Conservation (phyloP, 2,329 filamentous ascomycete species). For the Myriosclerotinia curreyana region DNA sequence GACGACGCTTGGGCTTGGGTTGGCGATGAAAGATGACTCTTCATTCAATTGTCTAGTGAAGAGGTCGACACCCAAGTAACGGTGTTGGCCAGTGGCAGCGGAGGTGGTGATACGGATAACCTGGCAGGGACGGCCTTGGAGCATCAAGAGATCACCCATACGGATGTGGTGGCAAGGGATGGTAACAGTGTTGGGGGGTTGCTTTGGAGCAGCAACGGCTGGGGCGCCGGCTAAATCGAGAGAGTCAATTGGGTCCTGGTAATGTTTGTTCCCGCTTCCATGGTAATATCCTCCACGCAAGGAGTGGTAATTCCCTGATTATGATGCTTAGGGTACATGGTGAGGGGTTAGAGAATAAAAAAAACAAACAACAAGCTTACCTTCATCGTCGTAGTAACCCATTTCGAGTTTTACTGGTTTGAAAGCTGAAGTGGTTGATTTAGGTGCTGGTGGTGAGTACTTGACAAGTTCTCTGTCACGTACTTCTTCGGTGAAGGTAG, state of each 20-base stretch:
- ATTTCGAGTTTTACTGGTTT: conserved; percentile 50
- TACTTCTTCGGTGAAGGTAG: conserved; percentile 36
- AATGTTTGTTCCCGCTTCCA: conserved; percentile 12
- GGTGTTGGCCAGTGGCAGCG: conserved; percentile 96
- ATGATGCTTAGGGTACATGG: conserved; percentile 31
- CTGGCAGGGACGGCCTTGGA: conserved; percentile 98
- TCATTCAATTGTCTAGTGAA: conserved; percentile 99
- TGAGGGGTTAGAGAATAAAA: conserved; percentile 24
- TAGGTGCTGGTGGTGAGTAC: conserved; percentile 27
- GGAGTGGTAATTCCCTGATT: conserved; percentile 65
- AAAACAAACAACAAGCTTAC: conserved; percentile 34
- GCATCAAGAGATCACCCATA: conserved; percentile 96
- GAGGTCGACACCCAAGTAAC: conserved; percentile 98
- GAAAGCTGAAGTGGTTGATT: conserved; percentile 17
- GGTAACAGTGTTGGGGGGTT: conserved; percentile 77
- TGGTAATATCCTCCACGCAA: conserved; percentile 60
- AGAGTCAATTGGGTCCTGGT: conserved; percentile 23
- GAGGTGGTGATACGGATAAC: conserved; percentile 99
- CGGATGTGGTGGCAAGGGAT: conserved; percentile 99
- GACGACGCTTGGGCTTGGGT: conserved; percentile 92
- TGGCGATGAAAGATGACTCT: conserved; percentile 96
- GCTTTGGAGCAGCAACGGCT: conserved; percentile 30
- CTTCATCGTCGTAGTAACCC: conserved; percentile 77
- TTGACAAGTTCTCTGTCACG: conserved; percentile 32
- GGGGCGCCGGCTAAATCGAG: conserved; percentile 22